phyloP scores from a whole-genome alignment of 2,329 filamentous ascomycete species.

The Diaporthe destruens region DNA sequence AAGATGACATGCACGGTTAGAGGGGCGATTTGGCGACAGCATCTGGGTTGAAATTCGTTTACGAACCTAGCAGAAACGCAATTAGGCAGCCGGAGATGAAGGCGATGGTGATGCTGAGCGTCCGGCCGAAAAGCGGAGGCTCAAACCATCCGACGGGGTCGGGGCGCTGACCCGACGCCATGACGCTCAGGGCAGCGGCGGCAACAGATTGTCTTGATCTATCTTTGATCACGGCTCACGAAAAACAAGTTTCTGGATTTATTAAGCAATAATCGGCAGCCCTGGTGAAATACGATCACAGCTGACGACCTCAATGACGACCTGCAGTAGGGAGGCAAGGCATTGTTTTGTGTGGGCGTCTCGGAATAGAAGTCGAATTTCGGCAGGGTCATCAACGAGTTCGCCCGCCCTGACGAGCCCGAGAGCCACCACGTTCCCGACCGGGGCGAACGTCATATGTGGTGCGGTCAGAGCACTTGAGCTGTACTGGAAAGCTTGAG shows the following conservation, averaged over 20 bases:
- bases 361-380: not conserved
- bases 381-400: not conserved
- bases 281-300: not conserved
- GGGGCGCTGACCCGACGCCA: slow-evolving; percentile 29
- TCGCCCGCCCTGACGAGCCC: not conserved
- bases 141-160: slow-evolving; percentile 20
- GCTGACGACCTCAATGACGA: not conserved
- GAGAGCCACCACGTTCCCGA: slow-evolving; percentile 13
- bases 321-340: slow-evolving; percentile 1
- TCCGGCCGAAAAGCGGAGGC: slow-evolving; percentile 25
- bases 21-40: no score
- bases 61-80: slow-evolving; percentile 20
- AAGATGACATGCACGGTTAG: not conserved
- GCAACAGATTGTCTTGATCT: not conserved
- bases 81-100: slow-evolving; percentile 24
- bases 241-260: not conserved
- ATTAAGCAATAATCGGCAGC: not conserved
- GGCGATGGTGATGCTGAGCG: slow-evolving; percentile 28
- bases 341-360: not conserved
- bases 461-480: slow-evolving; percentile 12
- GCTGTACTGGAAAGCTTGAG: slow-evolving; percentile 10
- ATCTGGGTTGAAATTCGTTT: not conserved
- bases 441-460: slow-evolving; percentile 8
- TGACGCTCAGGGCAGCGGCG: slow-evolving; percentile 21
- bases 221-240: not conserved